These are phyloP conservation scores for Fonsecaea pedrosoi DNA, from an alignment of 2,329 filamentous ascomycete genomes.

Conservation along the genomic window DNA sequence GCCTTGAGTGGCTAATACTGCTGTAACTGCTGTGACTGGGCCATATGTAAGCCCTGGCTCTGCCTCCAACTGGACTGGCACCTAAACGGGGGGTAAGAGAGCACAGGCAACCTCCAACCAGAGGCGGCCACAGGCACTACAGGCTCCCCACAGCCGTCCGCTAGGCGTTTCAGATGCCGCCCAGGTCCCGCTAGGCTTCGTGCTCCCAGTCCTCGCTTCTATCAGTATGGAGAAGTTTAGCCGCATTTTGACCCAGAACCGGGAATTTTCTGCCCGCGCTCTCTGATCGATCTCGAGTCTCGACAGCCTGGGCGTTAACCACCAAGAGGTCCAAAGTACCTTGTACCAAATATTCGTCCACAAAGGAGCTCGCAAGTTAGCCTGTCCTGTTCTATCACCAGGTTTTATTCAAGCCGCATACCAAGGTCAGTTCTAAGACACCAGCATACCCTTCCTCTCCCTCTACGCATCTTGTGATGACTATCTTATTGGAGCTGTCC, in stretches of 20 bases:
- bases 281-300: not conserved
- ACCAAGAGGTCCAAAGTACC: too few relatives aligned
- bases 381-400: not conserved
- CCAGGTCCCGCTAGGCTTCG: not conserved
- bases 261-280: not conserved
- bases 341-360: too few relatives aligned
- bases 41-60: not conserved
- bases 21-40: constrained; percentile 3
- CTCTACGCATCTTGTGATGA: constrained; percentile 39
- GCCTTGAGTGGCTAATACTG: not conserved
- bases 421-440: not conserved
- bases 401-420: not conserved
- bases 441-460: not conserved
- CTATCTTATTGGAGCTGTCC: constrained; percentile 46
- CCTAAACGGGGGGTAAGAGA: not conserved
- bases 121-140: not conserved
- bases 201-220: not conserved
- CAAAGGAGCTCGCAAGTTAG: too few relatives aligned
- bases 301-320: not conserved
- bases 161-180: constrained; percentile 9
- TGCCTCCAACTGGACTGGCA: constrained; percentile 4
- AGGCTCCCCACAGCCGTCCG: not conserved
- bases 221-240: constrained; percentile 1
- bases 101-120: not conserved
- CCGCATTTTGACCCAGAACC: not conserved